Evolutionary conservation across 2,329 filamentous ascomycete genomes (phyloP), one percentile per base, ranked within the genome.

Genomic region (Leptographium lundbergii): DNA sequence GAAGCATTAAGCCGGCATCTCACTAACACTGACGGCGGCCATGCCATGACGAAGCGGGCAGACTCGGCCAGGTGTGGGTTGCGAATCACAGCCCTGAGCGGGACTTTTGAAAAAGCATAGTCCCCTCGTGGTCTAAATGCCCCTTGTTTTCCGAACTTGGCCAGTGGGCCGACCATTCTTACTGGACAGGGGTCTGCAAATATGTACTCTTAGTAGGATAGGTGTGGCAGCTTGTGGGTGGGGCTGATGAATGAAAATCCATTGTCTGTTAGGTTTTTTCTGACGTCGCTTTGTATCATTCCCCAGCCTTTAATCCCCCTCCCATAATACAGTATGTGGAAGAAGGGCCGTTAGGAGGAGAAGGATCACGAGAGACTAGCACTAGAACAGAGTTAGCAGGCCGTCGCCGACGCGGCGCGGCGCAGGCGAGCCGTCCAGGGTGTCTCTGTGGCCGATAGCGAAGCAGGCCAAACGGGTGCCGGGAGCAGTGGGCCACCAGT

Each of bases 61-160:
- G 58, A 58, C 58, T 60, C 53, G 58, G 56, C 42, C 58, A 58
- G 54, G 45, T 39, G 24, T 53, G 25, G 45, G 32, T 54, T 62
- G 60, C 63, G 63, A 66, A 67, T 64, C 63, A 64, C 27, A 63
- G 60, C 58, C 36, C 59, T 32, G 56, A 27, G 50, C 27, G 42
- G 50, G 51, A 36, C 57, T 56, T 63, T 59, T 61, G 54, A 53
- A 62, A 39, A 51, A 52, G 25, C 53, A 48, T 42, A 22, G 56
- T 29, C 50, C 51, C 36, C 53, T 54, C 34, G 13, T 52, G 51
- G 42, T 32, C 32, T 27, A 55, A 32, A 32, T 34, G 29, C 54
- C 47, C 59, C 59, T 52, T 58, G 58, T 47, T 58, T 63, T 61
- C 60, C 61, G 59, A 57, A 56, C 56, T 42, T n/a, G 59, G 57